Conservation (phyloP, 768 basidiomycete species). For the Serpula lacrymans region DNA sequence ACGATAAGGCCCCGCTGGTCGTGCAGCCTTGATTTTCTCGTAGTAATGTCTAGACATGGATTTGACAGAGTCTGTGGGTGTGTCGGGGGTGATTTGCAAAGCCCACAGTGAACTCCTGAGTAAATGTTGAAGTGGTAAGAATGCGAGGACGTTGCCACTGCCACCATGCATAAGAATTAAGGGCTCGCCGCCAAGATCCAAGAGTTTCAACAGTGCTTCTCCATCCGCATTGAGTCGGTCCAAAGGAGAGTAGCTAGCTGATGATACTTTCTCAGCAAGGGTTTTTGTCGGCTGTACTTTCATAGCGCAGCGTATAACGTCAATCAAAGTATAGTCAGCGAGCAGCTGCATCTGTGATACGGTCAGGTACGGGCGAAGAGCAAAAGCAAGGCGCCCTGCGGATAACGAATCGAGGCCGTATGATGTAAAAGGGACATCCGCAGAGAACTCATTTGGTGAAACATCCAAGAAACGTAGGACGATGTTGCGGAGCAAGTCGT, state of each 20-base stretch:
- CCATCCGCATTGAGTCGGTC: not conserved
- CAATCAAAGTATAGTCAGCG: slow-evolving; percentile 27
- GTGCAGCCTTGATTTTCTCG: slow-evolving; percentile 4
- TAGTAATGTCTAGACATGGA: slow-evolving; percentile 7
- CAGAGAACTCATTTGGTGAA: slow-evolving; percentile 29
- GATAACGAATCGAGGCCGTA: slow-evolving; percentile 43
- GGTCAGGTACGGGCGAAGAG: slow-evolving; percentile 25
- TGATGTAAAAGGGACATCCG: slow-evolving; percentile 36
- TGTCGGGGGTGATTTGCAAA: slow-evolving; percentile 8
- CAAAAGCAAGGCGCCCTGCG: slow-evolving; percentile 34
- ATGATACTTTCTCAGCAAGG: not conserved
- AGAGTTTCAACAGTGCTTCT: not conserved
- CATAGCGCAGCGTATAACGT: slow-evolving; percentile 23
- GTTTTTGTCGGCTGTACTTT: slow-evolving; percentile 1
- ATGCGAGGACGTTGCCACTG: slow-evolving; percentile 3
- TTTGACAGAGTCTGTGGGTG: not conserved
- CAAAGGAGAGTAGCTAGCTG: not conserved
- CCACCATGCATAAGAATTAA: slow-evolving; percentile 1
- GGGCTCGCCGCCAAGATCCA: not conserved
- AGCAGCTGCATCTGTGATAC: slow-evolving; percentile 36
- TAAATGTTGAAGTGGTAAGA: slow-evolving; percentile 4
- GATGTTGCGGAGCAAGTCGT: slow-evolving; percentile 11
- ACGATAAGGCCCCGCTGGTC: slow-evolving; percentile 10
- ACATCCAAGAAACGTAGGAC: slow-evolving; percentile 26
- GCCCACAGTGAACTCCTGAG: slow-evolving; percentile 7